Base-by-base conservation (phyloP, 2,329 filamentous ascomycete species). In the Ramularia collo-cygni region DNA sequence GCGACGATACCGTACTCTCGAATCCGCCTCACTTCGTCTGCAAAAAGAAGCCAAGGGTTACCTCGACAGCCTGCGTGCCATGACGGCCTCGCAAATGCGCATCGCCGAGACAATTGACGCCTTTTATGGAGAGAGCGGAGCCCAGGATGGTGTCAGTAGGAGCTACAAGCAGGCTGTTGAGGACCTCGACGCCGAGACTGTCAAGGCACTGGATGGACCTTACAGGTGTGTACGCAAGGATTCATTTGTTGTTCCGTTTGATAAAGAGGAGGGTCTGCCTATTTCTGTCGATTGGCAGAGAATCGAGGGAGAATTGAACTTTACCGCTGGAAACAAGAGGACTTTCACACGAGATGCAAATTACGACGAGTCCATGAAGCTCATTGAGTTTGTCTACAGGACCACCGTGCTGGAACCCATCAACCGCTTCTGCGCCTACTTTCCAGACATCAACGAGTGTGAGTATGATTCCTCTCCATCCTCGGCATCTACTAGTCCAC, bases 61-160 rank as follows among this genome's bases (percentile, higher is more conserved):
- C 63, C 73, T 98, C 38, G 93, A 98, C 68, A 95, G 88, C 13
- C 73, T 98, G 56, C 79, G 92, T 80, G 90, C 92, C 53, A 98
- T 98, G 92, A 98, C 92, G 12, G 90, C 92, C 37, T 95, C 89
- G 38, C 92, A 98, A 68, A 96, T 98, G 90, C 83, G 90, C 60
- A 96, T 98, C 64, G 92, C 92, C 51, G 92, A 98, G 66, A 98
- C 92, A 14, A 98, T 98, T 66, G 92, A 98, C 68, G 92, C 92
- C 28, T 98, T 98, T 66, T 98, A 98, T 68, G 92, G 92, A 40
- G 92, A 98, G 62, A 83, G 89, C 1, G 93, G 93, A 37, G 88
- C 92, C 36, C 86, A 81, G 57, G 93, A 98, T 62, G 92, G 92
- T 40, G 92, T 98, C 43, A 93, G 85, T 66, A 78, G 90, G 62